phyloP scores from a whole-genome alignment of 2,329 filamentous ascomycete genomes.

The Alternaria angustiovoidea region DNA sequence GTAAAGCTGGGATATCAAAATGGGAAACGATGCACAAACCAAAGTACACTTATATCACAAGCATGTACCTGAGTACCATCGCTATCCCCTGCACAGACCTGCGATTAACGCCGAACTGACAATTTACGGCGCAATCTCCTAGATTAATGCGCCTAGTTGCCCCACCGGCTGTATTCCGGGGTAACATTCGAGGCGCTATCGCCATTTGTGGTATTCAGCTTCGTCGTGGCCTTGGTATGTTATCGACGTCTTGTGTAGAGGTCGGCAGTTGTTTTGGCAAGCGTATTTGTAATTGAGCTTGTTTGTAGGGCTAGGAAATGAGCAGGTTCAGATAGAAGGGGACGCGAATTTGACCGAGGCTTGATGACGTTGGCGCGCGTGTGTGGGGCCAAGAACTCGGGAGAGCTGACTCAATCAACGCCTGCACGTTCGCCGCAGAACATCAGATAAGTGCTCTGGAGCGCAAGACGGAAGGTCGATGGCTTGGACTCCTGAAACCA shows the following conservation, averaged over 20 bases:
- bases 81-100: neutral
- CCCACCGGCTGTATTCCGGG: constrained; percentile 17
- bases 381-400: neutral
- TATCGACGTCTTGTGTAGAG: neutral
- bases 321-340: neutral
- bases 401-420: neutral
- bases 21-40: neutral
- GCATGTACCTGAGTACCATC: neutral
- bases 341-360: neutral
- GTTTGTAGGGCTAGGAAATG: neutral
- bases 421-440: neutral
- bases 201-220: neutral
- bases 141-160: constrained; percentile 7
- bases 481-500: neutral
- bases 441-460: neutral
- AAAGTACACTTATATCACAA: neutral
- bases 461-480: neutral
- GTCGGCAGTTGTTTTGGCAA: constrained; percentile 10
- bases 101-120: neutral
- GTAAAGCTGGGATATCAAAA: neutral
- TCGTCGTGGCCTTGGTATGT: neutral
- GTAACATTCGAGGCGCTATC: neutral
- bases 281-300: neutral
- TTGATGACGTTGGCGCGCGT: neutral
- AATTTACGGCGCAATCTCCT: constrained; percentile 9